Percentiles rank a stretch among this genome's conserved stretches.
Evolutionary conservation across 306 rosid genomes (phyloP).

Genomic region (Carpinus viminea): DNA sequence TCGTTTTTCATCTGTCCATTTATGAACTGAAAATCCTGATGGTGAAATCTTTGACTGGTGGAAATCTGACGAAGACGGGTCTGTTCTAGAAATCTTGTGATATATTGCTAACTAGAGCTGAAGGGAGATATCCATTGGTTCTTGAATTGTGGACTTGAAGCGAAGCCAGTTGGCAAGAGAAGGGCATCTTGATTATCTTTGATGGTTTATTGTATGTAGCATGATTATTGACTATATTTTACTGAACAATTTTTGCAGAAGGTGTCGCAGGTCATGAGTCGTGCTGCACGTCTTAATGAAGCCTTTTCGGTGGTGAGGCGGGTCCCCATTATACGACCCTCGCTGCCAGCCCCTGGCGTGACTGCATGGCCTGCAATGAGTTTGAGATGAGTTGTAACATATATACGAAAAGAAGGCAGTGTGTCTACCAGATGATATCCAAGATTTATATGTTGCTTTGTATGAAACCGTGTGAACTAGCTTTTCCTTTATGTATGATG

Average conservation of each 20-base stretch:
- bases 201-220: not conserved
- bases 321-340: constrained; percentile 77
- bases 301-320: constrained; percentile 93
- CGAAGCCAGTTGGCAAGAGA: not conserved
- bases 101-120: not conserved
- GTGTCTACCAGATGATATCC: constrained; percentile 34
- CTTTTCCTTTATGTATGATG: constrained; percentile 22
- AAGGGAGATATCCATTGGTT: not conserved
- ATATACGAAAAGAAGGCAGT: constrained; percentile 26
- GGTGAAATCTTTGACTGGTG: not conserved
- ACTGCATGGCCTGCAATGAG: constrained; percentile 88
- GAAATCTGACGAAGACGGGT: not conserved
- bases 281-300: constrained; percentile 90
- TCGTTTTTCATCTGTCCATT: not conserved
- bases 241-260: constrained; percentile 53
- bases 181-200: not conserved
- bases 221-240: not conserved
- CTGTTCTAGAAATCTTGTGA: not conserved
- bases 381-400: constrained; percentile 51
- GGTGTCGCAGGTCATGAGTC: constrained; percentile 76
- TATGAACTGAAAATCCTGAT: not conserved
- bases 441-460: constrained; percentile 24
- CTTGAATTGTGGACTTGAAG: not conserved
- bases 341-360: constrained; percentile 74
- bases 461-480: constrained; percentile 19